A percentile compares a stretch with the other conserved stretches of the same genome.
Conservation (phyloP, 352 stramenopile genomes). For the Pythium phragmitis region DNA sequence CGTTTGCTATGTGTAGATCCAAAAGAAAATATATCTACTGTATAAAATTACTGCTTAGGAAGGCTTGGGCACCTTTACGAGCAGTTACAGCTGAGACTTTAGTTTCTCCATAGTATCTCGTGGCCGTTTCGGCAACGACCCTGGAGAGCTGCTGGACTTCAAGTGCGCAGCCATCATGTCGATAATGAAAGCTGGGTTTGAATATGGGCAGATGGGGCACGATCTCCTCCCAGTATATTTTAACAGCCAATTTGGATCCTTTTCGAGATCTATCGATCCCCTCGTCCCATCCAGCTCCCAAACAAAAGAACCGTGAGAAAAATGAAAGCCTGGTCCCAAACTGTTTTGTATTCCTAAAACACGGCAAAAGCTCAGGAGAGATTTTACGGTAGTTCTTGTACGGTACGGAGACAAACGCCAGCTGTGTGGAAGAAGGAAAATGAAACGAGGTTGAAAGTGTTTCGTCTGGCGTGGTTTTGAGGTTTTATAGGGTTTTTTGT, state of each 20-base stretch:
- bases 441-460: slow-evolving; percentile 6
- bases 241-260: not conserved
- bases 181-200: not conserved
- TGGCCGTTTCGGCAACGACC: slow-evolving; percentile 11
- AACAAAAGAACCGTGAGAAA: slow-evolving; percentile 9
- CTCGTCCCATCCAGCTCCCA: slow-evolving; percentile 2
- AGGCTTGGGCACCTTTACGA: slow-evolving; percentile 6
- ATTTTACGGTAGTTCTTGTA: slow-evolving; percentile 6
- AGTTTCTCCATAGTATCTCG: not conserved
- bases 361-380: not conserved
- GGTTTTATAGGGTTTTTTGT: slow-evolving; percentile 10
- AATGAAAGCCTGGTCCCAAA: slow-evolving; percentile 7
- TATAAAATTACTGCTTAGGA: not conserved
- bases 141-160: slow-evolving; percentile 12
- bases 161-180: slow-evolving; percentile 7
- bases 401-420: slow-evolving; percentile 16
- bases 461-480: slow-evolving; percentile 11
- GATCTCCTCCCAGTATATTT: not conserved
- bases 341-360: not conserved
- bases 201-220: slow-evolving; percentile 1
- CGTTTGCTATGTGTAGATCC: too few species aligned
- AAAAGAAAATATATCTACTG: too few species aligned
- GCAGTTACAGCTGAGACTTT: slow-evolving; percentile 12
- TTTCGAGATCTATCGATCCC: slow-evolving; percentile 2
- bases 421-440: slow-evolving; percentile 13